These are phyloP conservation scores for Pythium apleroticum DNA, from an alignment of 352 stramenopile species.

Conservation along the genomic window DNA sequence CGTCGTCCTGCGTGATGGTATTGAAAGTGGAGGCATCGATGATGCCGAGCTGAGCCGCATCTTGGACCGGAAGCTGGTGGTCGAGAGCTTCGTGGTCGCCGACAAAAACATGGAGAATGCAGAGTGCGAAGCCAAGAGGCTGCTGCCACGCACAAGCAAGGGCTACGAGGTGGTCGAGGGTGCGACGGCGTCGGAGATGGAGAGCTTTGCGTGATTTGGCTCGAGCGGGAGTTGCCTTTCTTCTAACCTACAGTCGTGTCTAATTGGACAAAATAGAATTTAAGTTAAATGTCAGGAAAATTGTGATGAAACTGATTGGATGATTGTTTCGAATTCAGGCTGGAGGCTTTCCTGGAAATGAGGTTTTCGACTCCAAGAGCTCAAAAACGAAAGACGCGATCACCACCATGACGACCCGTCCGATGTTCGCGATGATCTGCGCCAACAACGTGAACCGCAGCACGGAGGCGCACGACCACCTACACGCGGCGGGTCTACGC, in stretches of 20 bases:
- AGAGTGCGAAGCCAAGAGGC: conserved; percentile 16
- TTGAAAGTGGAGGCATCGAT: conserved; percentile 74
- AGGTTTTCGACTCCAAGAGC: not conserved
- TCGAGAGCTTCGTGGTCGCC: conserved; percentile 68
- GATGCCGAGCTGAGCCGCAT: conserved; percentile 65
- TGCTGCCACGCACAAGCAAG: conserved; percentile 56
- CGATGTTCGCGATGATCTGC: conserved; percentile 88
- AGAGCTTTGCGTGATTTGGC: conserved; percentile 56
- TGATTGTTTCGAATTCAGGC: not conserved
- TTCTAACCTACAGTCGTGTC: conserved; percentile 1
- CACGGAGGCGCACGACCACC: conserved; percentile 86
- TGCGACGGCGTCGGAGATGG: conserved; percentile 49
- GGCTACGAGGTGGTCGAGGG: conserved; percentile 84
- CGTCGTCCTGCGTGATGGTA: conserved; percentile 62
- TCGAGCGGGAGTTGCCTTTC: not conserved
- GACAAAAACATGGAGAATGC: conserved; percentile 29
- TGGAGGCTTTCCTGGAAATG: not conserved
- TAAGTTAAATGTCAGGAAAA: conserved; percentile 3
- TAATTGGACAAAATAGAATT: conserved; percentile 25
- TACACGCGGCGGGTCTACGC: conserved; percentile 71
- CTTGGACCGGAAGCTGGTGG: conserved; percentile 65
- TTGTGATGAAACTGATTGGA: conserved; percentile 19
- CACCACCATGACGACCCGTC: conserved; percentile 25
- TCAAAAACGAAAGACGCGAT: not conserved
- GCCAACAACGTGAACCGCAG: conserved; percentile 91